A percentile compares a stretch with the other conserved stretches of the same genome.
Evolutionary conservation across 345 rosid species (phyloP).

Genomic region (Erysimum cheiranthoides): DNA sequence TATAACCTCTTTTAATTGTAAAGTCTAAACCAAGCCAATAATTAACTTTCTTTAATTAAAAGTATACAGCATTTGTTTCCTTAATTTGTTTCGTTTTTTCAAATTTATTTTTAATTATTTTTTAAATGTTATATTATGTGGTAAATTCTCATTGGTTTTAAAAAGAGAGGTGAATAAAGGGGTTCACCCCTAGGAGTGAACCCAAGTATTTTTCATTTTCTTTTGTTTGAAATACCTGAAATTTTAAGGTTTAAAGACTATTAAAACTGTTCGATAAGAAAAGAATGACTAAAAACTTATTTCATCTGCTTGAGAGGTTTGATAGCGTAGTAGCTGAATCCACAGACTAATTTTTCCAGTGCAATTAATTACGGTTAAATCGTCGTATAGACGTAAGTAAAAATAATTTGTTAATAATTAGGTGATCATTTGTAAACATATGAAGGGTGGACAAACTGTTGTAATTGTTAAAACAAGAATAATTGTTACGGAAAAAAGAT

Average conservation of each 20-base stretch:
- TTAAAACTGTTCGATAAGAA: too few relatives aligned
- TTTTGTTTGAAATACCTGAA: background rate
- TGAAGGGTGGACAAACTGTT: background rate
- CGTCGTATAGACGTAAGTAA: background rate
- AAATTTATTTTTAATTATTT: too few relatives aligned
- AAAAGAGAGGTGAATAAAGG: too few relatives aligned
- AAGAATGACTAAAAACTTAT: background rate
- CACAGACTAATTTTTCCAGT: background rate
- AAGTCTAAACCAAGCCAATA: too few relatives aligned
- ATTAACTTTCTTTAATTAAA: too few relatives aligned
- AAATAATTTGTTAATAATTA: background rate
- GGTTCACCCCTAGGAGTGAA: too few relatives aligned
- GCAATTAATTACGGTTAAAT: background rate
- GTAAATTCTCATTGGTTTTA: too few relatives aligned
- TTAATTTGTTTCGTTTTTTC: too few relatives aligned
- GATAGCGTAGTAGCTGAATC: slow-evolving; percentile 7
- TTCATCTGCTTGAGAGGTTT: background rate
- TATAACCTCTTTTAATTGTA: too few relatives aligned
- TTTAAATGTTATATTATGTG: too few relatives aligned
- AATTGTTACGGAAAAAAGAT: slow-evolving; percentile 1
- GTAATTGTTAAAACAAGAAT: background rate
- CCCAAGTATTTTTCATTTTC: too few relatives aligned
- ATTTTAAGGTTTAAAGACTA: background rate
- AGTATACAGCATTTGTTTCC: too few relatives aligned
- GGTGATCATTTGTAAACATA: slow-evolving; percentile 8